Percentiles rank a stretch among this genome's conserved stretches.
phyloP scores from a whole-genome alignment of 306 rosid species.

The Crotalaria pallida region DNA sequence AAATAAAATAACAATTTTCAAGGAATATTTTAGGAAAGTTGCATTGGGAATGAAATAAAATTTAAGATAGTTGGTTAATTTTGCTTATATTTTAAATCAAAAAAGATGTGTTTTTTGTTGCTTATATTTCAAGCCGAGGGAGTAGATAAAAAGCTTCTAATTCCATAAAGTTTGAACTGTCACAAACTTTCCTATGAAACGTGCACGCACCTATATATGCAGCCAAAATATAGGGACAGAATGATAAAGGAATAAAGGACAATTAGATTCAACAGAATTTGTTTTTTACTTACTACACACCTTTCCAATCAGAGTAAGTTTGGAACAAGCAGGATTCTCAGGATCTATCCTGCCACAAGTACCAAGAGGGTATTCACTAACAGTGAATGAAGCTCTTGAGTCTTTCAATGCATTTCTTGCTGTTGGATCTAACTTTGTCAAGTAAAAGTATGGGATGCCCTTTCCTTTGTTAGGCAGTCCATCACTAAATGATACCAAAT shows the following conservation, averaged over 20 bases:
- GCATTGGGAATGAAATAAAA: no score
- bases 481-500: slow-evolving; percentile 88
- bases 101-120: no score
- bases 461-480: slow-evolving; percentile 60
- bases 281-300: slow-evolving; percentile 45
- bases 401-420: slow-evolving; percentile 63
- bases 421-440: slow-evolving; percentile 86
- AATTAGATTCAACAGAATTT: neutral
- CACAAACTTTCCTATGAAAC: neutral
- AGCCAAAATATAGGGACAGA: no score
- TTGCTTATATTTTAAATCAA: no score
- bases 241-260: neutral
- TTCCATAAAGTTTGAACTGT: neutral
- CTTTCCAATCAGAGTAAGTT: slow-evolving; percentile 81
- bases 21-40: no score
- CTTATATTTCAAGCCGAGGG: no score
- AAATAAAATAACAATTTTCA: no score
- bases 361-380: slow-evolving; percentile 79
- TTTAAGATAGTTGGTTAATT: no score
- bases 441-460: slow-evolving; percentile 87
- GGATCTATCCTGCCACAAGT: slow-evolving; percentile 83
- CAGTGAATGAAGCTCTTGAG: slow-evolving; percentile 67
- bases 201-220: no score
- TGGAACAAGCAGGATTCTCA: slow-evolving; percentile 83
- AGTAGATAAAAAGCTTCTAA: neutral